phyloP scores from a whole-genome alignment of 1,139 yeast species.

The Suhomyces chickasaworum region DNA sequence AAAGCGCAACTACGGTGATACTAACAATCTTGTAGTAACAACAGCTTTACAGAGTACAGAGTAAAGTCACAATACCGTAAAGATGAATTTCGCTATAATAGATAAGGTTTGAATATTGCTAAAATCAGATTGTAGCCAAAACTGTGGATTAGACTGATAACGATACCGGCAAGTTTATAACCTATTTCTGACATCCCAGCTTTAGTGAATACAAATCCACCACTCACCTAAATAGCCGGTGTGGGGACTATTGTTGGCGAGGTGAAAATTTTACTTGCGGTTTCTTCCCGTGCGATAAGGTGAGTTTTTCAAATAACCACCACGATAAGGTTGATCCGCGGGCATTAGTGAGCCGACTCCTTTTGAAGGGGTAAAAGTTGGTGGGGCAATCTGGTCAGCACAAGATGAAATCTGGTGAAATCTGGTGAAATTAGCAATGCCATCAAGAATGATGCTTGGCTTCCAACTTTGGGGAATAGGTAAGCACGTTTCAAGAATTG shows the following conservation, averaged over 20 bases:
- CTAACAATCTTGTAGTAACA: neutral
- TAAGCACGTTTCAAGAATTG: slow-evolving; percentile 1
- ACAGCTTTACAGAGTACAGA: neutral
- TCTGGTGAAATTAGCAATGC: neutral
- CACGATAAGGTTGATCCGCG: neutral
- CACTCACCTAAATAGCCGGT: slow-evolving; percentile 4
- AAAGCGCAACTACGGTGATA: neutral
- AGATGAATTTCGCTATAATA: neutral
- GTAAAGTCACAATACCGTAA: neutral
- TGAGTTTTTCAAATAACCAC: neutral
- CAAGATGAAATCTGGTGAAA: neutral
- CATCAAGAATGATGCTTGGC: neutral
- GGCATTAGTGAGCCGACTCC: neutral
- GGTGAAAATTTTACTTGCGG: slow-evolving; percentile 1
- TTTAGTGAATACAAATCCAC: neutral
- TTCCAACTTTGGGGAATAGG: neutral
- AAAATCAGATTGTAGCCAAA: neutral
- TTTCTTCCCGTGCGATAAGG: slow-evolving; percentile 4
- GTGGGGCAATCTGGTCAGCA: neutral
- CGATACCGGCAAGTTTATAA: neutral
- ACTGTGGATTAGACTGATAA: neutral
- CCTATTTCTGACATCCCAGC: neutral
- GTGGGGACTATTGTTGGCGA: slow-evolving; percentile 11
- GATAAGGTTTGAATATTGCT: neutral
- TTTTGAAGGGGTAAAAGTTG: neutral